Conservation (phyloP, 306 rosid species). For the Hylodesmum podocarpum region DNA sequence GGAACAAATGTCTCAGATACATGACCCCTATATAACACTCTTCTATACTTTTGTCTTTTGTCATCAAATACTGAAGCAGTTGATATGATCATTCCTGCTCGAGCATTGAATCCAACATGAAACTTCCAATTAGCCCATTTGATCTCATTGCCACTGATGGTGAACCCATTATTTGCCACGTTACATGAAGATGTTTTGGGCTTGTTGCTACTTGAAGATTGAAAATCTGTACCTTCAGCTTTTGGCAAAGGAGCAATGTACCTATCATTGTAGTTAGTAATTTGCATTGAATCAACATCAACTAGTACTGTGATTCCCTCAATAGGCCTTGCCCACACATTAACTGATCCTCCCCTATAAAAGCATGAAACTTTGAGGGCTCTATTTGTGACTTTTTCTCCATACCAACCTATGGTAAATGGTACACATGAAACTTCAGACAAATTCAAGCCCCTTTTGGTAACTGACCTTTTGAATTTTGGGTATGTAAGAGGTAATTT, state of each 20-base stretch:
- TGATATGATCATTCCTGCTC: conserved; percentile 76
- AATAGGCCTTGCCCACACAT: conserved; percentile 80
- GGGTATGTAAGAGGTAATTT: conserved; percentile 61
- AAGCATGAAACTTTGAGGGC: conserved; percentile 63
- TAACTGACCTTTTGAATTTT: conserved; percentile 54
- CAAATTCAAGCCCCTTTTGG: conserved; percentile 61
- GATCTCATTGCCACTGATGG: conserved; percentile 49
- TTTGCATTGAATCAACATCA: conserved; percentile 73
- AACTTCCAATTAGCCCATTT: conserved; percentile 84
- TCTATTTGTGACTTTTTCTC: conserved; percentile 59
- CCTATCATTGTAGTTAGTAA: conserved; percentile 60
- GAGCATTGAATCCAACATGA: conserved; percentile 77
- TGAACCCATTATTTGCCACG: conserved; percentile 42
- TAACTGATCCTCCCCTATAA: conserved; percentile 62
- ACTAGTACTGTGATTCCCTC: conserved; percentile 65
- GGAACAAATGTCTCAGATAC: conserved; percentile 91
- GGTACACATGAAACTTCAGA: conserved; percentile 83
- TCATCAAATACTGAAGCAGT: conserved; percentile 76
- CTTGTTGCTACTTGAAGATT: conserved; percentile 26
- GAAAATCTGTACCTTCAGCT: conserved; percentile 73
- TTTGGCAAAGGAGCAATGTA: conserved; percentile 62
- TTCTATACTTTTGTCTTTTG: conserved; percentile 39
- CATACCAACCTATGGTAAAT: conserved; percentile 83
- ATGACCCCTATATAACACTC: conserved; percentile 82
- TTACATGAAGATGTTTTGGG: conserved; percentile 29